Base-by-base conservation (phyloP, 2,329 filamentous ascomycete genomes). In the Curvularia lunata region DNA sequence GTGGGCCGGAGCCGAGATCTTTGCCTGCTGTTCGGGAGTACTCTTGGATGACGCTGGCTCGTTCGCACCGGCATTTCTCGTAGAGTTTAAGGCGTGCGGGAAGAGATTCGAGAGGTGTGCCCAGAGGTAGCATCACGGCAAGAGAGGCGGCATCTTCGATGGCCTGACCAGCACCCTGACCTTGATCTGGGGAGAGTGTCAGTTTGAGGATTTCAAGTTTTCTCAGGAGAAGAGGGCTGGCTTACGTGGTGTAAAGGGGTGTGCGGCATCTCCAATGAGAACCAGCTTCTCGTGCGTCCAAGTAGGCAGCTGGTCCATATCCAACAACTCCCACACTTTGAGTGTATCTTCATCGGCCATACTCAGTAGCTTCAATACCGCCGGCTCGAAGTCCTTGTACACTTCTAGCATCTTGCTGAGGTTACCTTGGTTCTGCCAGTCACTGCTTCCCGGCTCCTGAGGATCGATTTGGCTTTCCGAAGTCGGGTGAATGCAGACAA, bases 61-160 rank as follows among this genome's bases (percentile, higher is more conserved):
- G 81, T 23, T 83, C 81, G 40, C 84, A 82, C 6, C 88, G 79
- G 48, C 84, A 83, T 34, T 82, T 76, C 57, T 89, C 78, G 64
- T 89, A 89, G 0, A 90, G 75, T 52, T 79, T 78, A 7, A 91
- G 75, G 0, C 87, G 80, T 7, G 84, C 82, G 0, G 82, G 75
- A 0, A 90, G 75, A 0, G 86, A 83, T 0, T 77, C 70, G 0
- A 69, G 59, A 0, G 67, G 54, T 0, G 82, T 83, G 0, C 81
- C 82, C 0, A 64, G 61, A 0, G 82, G 81, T 0, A 91, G 76
- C 6, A 91, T 78, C 1, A 83, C 82, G 0, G 80, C 82, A 0
- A 91, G 69, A 0, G 86, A 82, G 0, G 83, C 84, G 0, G 83
- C 87, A 60, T 91, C 88, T 68, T 91, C 88, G 42, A 91, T 89